phyloP scores from a whole-genome alignment of 2,329 filamentous ascomycete genomes.

The Scleromitrula shiraiana region DNA sequence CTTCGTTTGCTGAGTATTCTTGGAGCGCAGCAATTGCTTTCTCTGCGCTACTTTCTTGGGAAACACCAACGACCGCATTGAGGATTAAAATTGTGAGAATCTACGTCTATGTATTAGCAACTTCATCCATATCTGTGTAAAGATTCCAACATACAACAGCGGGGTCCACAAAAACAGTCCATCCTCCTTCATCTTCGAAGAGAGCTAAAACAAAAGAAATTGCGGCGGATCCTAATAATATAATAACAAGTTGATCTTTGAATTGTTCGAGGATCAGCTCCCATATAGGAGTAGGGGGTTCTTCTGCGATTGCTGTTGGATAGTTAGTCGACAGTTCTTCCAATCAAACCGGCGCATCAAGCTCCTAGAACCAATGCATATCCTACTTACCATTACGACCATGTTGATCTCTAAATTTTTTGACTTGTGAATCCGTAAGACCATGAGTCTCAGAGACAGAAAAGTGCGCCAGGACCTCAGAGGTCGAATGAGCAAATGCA shows the following conservation, averaged over 20 bases:
- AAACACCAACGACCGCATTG: slow-evolving; percentile 94
- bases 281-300: slow-evolving; percentile 93
- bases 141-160: slow-evolving; percentile 62
- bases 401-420: slow-evolving; percentile 46
- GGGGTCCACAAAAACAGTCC: slow-evolving; percentile 96
- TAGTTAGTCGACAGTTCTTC: slow-evolving; percentile 16
- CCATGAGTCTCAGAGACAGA: slow-evolving; percentile 47
- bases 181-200: slow-evolving; percentile 87
- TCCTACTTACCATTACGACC: slow-evolving; percentile 55
- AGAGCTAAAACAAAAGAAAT: slow-evolving; percentile 90
- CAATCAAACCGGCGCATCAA: slow-evolving; percentile 11
- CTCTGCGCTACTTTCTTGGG: slow-evolving; percentile 96
- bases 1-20: slow-evolving; percentile 98
- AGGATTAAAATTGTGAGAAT: slow-evolving; percentile 95
- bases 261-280: slow-evolving; percentile 96
- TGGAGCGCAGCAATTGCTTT: slow-evolving; percentile 97
- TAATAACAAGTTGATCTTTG: slow-evolving; percentile 96
- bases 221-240: slow-evolving; percentile 83
- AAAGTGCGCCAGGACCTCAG: slow-evolving; percentile 52
- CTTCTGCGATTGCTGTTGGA: slow-evolving; percentile 62
- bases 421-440: slow-evolving; percentile 51
- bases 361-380: not conserved
- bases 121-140: not conserved
- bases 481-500: slow-evolving; percentile 51
- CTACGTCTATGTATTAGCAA: slow-evolving; percentile 36